These are phyloP conservation scores for Marasmius sp. DNA, from an alignment of 1,284 basidiomycete genomes.

Conservation along the genomic window DNA sequence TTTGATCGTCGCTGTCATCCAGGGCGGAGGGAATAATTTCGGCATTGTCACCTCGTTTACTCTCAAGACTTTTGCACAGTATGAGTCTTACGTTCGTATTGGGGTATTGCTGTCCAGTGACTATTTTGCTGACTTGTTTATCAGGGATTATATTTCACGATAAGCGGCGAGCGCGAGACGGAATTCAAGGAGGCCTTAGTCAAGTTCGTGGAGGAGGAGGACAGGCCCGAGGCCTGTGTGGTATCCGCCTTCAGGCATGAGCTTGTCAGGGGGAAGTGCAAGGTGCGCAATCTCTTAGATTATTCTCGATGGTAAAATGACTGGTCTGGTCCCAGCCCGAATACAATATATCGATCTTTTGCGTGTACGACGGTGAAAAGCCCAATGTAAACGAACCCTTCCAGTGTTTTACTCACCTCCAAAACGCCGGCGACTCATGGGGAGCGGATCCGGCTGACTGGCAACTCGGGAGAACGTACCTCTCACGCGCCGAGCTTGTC, in stretches of 20 bases:
- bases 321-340: conserved; percentile 11
- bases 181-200: conserved; percentile 15
- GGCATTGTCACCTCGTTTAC: conserved; percentile 21
- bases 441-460: not conserved
- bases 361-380: conserved; percentile 2
- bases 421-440: not conserved
- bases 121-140: not conserved
- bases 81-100: not conserved
- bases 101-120: not conserved
- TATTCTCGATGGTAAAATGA: too few relatives aligned
- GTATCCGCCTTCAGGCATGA: conserved; percentile 15
- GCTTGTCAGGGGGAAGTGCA: too few relatives aligned
- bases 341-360: conserved; percentile 6
- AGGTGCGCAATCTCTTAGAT: too few relatives aligned
- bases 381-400: not conserved
- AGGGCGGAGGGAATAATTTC: conserved; percentile 31
- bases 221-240: conserved; percentile 13
- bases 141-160: not conserved
- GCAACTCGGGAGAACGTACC: not conserved
- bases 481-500: not conserved
- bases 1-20: too few relatives aligned
- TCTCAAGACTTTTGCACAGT: conserved; percentile 10
- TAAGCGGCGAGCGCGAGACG: not conserved
- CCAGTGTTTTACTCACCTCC: not conserved
- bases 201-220: conserved; percentile 3